These are phyloP conservation scores for Ophiosphaerella herpotricha DNA, from an alignment of 2,329 filamentous ascomycete species.

Conservation along the genomic window DNA sequence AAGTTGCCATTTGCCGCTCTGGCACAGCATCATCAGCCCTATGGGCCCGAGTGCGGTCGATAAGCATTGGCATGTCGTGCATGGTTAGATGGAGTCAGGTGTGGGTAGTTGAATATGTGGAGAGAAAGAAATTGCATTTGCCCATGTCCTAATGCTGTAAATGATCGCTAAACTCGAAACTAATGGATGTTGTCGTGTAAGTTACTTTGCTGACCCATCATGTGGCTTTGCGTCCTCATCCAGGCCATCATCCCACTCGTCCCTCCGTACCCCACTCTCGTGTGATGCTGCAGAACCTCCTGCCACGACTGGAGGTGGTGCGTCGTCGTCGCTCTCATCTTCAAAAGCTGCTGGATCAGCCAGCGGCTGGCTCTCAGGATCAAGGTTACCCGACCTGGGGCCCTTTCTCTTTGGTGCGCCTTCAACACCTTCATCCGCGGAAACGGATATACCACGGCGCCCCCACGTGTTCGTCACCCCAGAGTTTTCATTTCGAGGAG, in stretches of 20 bases:
- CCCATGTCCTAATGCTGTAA: background rate
- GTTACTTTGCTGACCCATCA: slow-evolving; percentile 22
- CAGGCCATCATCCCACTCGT: slow-evolving; percentile 47
- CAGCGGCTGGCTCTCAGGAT: slow-evolving; percentile 46
- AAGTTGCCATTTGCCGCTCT: no score
- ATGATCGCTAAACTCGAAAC: background rate
- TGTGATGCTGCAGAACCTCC: slow-evolving; percentile 19
- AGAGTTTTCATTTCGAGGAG: slow-evolving; percentile 42
- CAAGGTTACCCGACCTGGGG: slow-evolving; percentile 16
- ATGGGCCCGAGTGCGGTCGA: no score
- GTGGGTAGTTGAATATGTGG: background rate
- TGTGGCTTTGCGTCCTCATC: slow-evolving; percentile 42
- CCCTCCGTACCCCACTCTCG: slow-evolving; percentile 41
- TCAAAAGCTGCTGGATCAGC: slow-evolving; percentile 55
- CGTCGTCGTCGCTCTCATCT: slow-evolving; percentile 50
- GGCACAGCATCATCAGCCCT: no score
- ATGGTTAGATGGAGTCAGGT: no score
- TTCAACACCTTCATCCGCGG: slow-evolving; percentile 60
- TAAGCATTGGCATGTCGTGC: no score
- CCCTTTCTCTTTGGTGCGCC: slow-evolving; percentile 33
- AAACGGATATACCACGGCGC: slow-evolving; percentile 62
- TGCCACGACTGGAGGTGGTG: slow-evolving; percentile 28
- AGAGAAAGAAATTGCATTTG: background rate
- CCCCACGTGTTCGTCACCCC: slow-evolving; percentile 57
- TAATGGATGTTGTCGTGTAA: background rate